Evolutionary conservation across 805 yeast species (phyloP).

Genomic region (Candida ovalis): DNA sequence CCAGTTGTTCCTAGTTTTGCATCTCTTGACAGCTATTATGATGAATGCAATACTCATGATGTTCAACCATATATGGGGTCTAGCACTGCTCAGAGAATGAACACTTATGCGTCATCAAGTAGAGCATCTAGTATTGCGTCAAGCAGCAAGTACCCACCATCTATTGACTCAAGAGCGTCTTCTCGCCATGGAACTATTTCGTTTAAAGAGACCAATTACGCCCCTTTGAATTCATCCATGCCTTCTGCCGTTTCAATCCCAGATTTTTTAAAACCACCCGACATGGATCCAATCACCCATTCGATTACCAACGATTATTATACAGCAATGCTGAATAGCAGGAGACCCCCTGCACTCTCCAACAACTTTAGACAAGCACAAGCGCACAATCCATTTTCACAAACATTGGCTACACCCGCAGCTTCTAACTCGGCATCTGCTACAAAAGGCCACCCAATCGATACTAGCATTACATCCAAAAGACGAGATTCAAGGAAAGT

Average conservation of each 20-base stretch:
- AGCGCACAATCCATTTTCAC: neutral
- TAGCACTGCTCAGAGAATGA: constrained; percentile 6
- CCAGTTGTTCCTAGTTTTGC: constrained; percentile 76
- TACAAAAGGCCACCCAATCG: neutral
- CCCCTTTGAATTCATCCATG: constrained; percentile 13
- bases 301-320: constrained; percentile 14
- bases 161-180: neutral
- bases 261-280: constrained; percentile 18
- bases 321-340: constrained; percentile 3
- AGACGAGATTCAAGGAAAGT: constrained; percentile 15
- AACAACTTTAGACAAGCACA: constrained; percentile 1
- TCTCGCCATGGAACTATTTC: neutral
- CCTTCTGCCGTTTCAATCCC: constrained; percentile 27
- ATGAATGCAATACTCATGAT: constrained; percentile 11
- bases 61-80: constrained; percentile 6
- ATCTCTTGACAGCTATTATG: constrained; percentile 65
- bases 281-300: constrained; percentile 22
- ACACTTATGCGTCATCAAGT: neutral
- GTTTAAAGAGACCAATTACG: constrained; percentile 12
- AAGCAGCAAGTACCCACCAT: neutral
- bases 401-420: neutral
- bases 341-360: constrained; percentile 8
- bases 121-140: neutral
- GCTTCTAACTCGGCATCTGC: neutral
- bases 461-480: neutral